These are phyloP conservation scores for Pontederia crassipes DNA, from an alignment of 176 grass and related monocot species.

Conservation along the genomic window DNA sequence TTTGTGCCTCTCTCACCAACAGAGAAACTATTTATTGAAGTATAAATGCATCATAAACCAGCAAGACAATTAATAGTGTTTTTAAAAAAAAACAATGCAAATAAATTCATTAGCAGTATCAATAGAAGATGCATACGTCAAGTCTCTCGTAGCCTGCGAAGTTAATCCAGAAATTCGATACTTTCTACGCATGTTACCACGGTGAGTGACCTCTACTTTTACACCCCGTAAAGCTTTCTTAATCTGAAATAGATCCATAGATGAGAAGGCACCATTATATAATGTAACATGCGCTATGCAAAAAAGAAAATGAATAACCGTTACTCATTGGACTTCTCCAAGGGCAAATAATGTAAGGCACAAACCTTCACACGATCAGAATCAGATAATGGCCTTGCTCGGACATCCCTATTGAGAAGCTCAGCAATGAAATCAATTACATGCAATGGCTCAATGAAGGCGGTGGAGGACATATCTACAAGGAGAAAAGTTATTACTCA, in stretches of 20 bases:
- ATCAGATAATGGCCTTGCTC: no score
- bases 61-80: no score
- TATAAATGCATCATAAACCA: background rate
- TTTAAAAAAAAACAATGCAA: no score
- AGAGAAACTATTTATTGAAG: slow-evolving; percentile 38
- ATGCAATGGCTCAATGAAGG: no score
- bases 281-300: background rate
- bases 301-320: no score
- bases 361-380: no score
- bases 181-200: slow-evolving; percentile 82
- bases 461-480: no score
- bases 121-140: slow-evolving; percentile 37
- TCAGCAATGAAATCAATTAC: no score
- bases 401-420: no score
- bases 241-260: slow-evolving; percentile 31
- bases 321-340: no score
- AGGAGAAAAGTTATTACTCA: no score
- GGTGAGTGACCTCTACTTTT: slow-evolving; percentile 92
- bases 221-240: slow-evolving; percentile 85
- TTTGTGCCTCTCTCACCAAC: slow-evolving; percentile 73
- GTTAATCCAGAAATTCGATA: slow-evolving; percentile 80
- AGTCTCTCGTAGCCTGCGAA: slow-evolving; percentile 57
- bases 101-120: background rate
- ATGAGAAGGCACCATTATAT: background rate
- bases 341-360: no score